Base-by-base conservation (phyloP, 257 asterid species). In the Apocynum venetum region DNA sequence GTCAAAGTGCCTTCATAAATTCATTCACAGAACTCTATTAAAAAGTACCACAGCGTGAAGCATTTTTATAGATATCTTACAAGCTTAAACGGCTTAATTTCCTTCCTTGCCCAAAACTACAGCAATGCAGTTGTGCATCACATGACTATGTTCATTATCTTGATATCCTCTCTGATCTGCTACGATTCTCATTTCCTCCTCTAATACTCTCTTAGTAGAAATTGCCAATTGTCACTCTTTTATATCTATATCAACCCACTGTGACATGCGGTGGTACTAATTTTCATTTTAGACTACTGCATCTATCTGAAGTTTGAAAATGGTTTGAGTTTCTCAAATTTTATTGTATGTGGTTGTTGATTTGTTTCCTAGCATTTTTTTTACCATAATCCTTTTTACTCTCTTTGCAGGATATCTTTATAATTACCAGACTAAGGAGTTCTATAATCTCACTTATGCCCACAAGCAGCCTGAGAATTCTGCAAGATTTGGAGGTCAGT, bases 381-480 rank as follows among this genome's bases (percentile, higher is more conserved):
- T 13, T 53, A 17, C 11, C 20, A 10, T 78, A 4, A 10, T 2
- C 2, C 49, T 71, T 46, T 70, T 25, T 69, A 19, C 71, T 56
- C 25, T 31, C 17, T 20, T 55, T 84, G 89, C 94, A 96, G 99
- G 99, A 80, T 90, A 96, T 86, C 97, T 96, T 60, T 96, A 86
- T 85, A 96, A 93, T 88, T 93, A 89, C 82, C 99, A 96, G 81
- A 96, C 99, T 25, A 91, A 89, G 84, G 99, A 96, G 89, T 91
- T 91, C 86, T 91, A 91, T 75, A 93, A 96, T 88, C 97, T 96
- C 78, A 96, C 99, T 63, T 90, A 89, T 81, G 98, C 98, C 71
- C 99, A 88, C 31, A 93, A 93, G 87, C 98, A 93, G 85, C 99
- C 99, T 43, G 97, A 90, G 88, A 92, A 87, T 82, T 89, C 97